phyloP scores from a whole-genome alignment of 192 early-diverging fungal species.

The Piromyces sp. region DNA sequence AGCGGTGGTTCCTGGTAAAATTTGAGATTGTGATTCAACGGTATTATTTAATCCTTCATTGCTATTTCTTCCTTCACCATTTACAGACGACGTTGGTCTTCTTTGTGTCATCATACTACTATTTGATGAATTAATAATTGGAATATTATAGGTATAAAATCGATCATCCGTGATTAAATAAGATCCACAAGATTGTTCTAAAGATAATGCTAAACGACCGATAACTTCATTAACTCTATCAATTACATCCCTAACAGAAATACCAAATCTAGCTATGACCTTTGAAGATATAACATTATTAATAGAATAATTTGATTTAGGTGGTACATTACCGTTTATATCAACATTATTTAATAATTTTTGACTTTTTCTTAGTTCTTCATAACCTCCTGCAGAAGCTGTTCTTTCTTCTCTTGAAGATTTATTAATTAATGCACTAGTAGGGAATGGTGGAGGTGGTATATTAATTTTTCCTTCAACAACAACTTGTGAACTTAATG shows the following conservation, averaged over 20 bases:
- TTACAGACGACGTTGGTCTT: not conserved
- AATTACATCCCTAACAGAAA: constrained; percentile 42
- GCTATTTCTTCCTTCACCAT: not conserved
- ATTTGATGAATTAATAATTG: not conserved
- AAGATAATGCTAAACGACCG: constrained; percentile 31
- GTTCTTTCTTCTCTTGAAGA: not conserved
- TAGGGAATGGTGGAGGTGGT: constrained; percentile 21
- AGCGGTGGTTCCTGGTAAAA: not conserved
- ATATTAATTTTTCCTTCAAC: constrained; percentile 33
- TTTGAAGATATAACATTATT: not conserved
- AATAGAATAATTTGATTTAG: not conserved
- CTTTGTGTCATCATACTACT: not conserved
- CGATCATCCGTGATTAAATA: not conserved
- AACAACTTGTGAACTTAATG: constrained; percentile 9
- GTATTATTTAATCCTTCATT: not conserved
- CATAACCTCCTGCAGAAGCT: not conserved
- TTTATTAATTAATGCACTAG: not conserved
- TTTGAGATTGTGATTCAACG: not conserved
- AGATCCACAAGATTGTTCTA: constrained; percentile 15
- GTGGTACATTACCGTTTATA: not conserved
- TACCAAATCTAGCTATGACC: constrained; percentile 36
- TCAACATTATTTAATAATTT: constrained; percentile 16
- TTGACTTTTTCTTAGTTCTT: not conserved
- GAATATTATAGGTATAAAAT: not conserved
- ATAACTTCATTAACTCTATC: constrained; percentile 50